These are phyloP conservation scores for Russula griseocarnosa DNA, from an alignment of 768 basidiomycete genomes.

Conservation along the genomic window DNA sequence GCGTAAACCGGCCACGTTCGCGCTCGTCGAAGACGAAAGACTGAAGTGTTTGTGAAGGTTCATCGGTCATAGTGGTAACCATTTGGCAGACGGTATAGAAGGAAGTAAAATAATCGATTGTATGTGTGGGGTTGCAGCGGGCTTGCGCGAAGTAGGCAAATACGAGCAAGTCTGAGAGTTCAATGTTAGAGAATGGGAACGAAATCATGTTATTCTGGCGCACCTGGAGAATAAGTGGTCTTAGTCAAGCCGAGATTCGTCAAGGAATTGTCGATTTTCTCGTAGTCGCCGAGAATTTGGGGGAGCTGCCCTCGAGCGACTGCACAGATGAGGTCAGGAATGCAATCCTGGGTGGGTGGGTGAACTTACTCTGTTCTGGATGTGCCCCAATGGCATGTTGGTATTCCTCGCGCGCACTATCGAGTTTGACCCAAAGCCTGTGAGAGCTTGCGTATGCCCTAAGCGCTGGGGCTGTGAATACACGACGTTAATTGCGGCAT, in stretches of 20 bases:
- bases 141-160: slow-evolving; percentile 80
- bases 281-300: slow-evolving; percentile 40
- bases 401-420: slow-evolving; percentile 64
- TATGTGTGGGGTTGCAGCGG: slow-evolving; percentile 69
- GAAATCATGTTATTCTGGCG: slow-evolving; percentile 22
- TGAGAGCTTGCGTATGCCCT: slow-evolving; percentile 41
- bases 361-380: slow-evolving; percentile 63
- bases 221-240: slow-evolving; percentile 62
- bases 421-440: slow-evolving; percentile 48
- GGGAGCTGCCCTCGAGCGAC: slow-evolving; percentile 55
- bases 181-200: neutral
- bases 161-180: slow-evolving; percentile 55
- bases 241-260: slow-evolving; percentile 60
- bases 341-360: neutral
- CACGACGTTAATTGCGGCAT: neutral
- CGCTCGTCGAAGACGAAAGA: slow-evolving; percentile 58
- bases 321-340: slow-evolving; percentile 30
- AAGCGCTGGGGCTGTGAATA: slow-evolving; percentile 42
- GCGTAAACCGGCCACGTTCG: slow-evolving; percentile 59
- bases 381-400: slow-evolving; percentile 72
- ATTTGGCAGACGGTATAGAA: slow-evolving; percentile 49
- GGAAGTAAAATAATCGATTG: slow-evolving; percentile 58
- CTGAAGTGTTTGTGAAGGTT: slow-evolving; percentile 47
- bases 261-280: slow-evolving; percentile 42
- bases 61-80: slow-evolving; percentile 48